Base-by-base conservation (phyloP, 2,329 filamentous ascomycete genomes). In the Monilinia laxa region DNA sequence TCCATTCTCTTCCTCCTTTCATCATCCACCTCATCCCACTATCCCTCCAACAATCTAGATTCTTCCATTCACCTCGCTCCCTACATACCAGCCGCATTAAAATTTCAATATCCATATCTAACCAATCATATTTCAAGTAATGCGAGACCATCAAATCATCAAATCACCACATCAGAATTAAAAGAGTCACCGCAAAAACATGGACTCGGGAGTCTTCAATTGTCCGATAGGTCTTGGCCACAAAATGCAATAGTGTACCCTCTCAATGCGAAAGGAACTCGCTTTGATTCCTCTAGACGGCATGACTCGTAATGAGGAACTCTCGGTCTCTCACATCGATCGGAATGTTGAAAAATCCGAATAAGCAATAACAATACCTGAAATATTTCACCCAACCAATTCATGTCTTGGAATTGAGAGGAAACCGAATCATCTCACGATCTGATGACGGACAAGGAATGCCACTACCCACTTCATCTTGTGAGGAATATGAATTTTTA, bases 31-130 rank as follows among this genome's bases (percentile, higher is more conserved):
- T 28, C 38, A 42, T 25, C 16, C 25, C 51, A 31, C 28, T 42
- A 42, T 47, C 16, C 45, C 2, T 45, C 23, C 40, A 20, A 9
- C 56, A 38, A 45, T 58, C 56, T 58, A 58, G 56, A 58, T 45
- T 45, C 38, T 58, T 58, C 56, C 5, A 35, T 35, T 35, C 31
- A 35, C 31, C 31, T 45, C 23, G 23, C 38, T 45, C 55, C 23
- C 38, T 42, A 28, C 16, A 38, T 28, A 45, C 31, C 56, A 20
- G 56, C 40, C 55, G n/a, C 56, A 3, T 45, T 58, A 23, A 35
- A 20, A 58, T 31, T 31, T 9, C 6, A 12, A 42, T 7, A 28
- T 28, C 23, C 23, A 18, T 6, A n/a, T 35, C 2, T 16, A 45
- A 16, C 56, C n/a, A 58, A 58, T 58, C 56, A 58, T 16, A 58